Percentiles rank a stretch among this genome's conserved stretches.
These are phyloP conservation scores for Grifola frondosa DNA, from an alignment of 1,284 basidiomycete genomes.

Conservation along the genomic window DNA sequence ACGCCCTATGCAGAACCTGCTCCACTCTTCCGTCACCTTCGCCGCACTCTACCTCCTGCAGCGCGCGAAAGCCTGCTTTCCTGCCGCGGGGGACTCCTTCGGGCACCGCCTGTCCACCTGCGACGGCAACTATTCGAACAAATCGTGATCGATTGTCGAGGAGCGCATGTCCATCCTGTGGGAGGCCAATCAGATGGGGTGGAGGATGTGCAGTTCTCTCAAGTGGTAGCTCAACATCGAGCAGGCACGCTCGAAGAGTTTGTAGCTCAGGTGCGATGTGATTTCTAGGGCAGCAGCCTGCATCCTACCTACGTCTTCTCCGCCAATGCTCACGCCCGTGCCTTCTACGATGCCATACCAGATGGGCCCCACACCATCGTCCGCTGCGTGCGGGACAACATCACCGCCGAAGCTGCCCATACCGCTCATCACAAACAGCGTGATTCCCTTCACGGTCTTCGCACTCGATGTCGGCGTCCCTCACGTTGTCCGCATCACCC, in stretches of 20 bases:
- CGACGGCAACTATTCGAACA: conserved; percentile 96
- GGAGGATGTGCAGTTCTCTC: conserved; percentile 90
- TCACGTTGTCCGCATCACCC: conserved; percentile 54
- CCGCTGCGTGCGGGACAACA: conserved; percentile 41
- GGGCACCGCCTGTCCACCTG: conserved; percentile 91
- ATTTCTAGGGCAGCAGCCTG: conserved; percentile 55
- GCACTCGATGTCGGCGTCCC: conserved; percentile 49
- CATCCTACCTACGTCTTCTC: conserved; percentile 62
- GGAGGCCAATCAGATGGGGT: conserved; percentile 96
- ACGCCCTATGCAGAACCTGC: conserved; percentile 88
- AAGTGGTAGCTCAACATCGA: conserved; percentile 89
- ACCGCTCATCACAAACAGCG: not conserved
- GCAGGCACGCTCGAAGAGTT: conserved; percentile 63
- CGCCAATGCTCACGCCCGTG: conserved; percentile 48
- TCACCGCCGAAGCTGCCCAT: conserved; percentile 37
- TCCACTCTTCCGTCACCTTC: conserved; percentile 81
- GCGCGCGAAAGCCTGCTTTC: conserved; percentile 87
- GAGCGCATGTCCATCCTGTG: conserved; percentile 88
- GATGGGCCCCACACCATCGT: conserved; percentile 36
- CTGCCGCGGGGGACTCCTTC: conserved; percentile 87
- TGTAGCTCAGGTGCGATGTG: conserved; percentile 57
- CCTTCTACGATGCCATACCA: conserved; percentile 44
- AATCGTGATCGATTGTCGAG: conserved; percentile 92
- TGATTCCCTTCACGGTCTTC: conserved; percentile 35
- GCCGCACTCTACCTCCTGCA: conserved; percentile 84